phyloP scores from a whole-genome alignment of 106 monocot species.

The Narthecium ossifragum region DNA sequence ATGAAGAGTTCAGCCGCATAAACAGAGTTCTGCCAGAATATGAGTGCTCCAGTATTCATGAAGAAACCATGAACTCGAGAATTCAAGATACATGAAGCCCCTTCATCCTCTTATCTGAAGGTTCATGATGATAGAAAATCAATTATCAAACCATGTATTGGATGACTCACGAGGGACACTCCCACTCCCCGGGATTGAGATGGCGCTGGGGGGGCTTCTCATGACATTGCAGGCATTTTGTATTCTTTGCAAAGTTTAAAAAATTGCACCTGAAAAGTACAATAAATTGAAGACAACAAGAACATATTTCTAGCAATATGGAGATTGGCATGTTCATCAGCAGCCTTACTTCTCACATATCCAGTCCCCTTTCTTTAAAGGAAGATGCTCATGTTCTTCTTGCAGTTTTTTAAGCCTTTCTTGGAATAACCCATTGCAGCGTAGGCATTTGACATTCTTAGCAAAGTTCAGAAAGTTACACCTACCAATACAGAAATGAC shows the following conservation, averaged over 20 bases:
- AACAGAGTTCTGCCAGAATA: too few species aligned
- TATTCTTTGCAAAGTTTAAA: constrained; percentile 94
- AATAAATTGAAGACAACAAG: neutral
- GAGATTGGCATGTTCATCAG: neutral
- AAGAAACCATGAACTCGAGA: neutral
- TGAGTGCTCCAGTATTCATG: neutral
- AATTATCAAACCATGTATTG: neutral
- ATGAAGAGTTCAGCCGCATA: too few species aligned
- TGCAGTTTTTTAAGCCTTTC: constrained; percentile 53
- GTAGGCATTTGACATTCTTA: constrained; percentile 82
- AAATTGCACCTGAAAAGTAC: constrained; percentile 75
- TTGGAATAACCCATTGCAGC: constrained; percentile 54
- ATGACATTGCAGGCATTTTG: constrained; percentile 77
- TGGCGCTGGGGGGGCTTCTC: constrained; percentile 64
- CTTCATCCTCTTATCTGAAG: too few species aligned
- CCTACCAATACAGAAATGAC: constrained; percentile 41
- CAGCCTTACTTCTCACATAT: constrained; percentile 73
- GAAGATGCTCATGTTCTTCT: constrained; percentile 72
- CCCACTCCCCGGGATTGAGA: constrained; percentile 93
- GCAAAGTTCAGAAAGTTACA: constrained; percentile 87
- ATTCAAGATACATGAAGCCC: neutral
- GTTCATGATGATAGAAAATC: too few species aligned
- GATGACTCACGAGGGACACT: constrained; percentile 79
- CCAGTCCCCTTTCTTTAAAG: constrained; percentile 95
- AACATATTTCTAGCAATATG: too few species aligned